Evolutionary conservation across 2,329 filamentous ascomycete genomes (phyloP).

Genomic region (Talaromyces sp.): DNA sequence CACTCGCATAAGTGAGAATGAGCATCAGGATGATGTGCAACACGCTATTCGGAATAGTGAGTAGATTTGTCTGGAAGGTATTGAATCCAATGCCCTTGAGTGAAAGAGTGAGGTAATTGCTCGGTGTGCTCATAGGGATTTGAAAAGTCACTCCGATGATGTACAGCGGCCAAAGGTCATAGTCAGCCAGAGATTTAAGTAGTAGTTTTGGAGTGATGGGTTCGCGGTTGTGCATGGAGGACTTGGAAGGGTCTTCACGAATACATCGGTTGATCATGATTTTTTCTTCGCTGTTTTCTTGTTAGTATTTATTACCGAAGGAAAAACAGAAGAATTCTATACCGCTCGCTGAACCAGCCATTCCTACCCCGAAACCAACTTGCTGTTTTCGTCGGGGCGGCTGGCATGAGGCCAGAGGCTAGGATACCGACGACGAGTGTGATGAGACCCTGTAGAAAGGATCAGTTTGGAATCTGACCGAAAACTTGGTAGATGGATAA

Average conservation of each 20-base stretch:
- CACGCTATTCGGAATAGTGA: constrained; percentile 58
- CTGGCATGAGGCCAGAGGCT: constrained; percentile 40
- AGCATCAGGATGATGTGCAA: constrained; percentile 50
- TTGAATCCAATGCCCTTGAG: constrained; percentile 53
- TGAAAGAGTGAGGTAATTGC: constrained; percentile 35
- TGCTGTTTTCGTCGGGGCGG: constrained; percentile 37
- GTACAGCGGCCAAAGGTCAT: constrained; percentile 43
- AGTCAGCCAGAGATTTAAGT: constrained; percentile 48
- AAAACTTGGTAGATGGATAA: background rate
- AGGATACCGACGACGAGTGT: constrained; percentile 5
- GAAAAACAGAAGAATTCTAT: background rate
- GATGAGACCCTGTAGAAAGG: background rate
- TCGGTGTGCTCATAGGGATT: constrained; percentile 32
- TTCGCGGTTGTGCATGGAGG: constrained; percentile 55
- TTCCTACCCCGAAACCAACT: constrained; percentile 27
- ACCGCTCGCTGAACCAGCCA: constrained; percentile 30
- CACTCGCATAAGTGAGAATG: constrained; percentile 25
- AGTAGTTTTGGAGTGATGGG: constrained; percentile 44
- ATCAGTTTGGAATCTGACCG: background rate
- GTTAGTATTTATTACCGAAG: background rate
- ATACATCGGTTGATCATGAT: constrained; percentile 63
- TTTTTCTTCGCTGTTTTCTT: constrained; percentile 48
- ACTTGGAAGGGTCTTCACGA: constrained; percentile 50
- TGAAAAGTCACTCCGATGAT: constrained; percentile 39
- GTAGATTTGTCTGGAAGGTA: constrained; percentile 58